A percentile compares a stretch with the other conserved stretches of the same genome.
These are phyloP conservation scores for Kodamaea sp. DNA, from an alignment of 1,139 yeast species.

Conservation along the genomic window DNA sequence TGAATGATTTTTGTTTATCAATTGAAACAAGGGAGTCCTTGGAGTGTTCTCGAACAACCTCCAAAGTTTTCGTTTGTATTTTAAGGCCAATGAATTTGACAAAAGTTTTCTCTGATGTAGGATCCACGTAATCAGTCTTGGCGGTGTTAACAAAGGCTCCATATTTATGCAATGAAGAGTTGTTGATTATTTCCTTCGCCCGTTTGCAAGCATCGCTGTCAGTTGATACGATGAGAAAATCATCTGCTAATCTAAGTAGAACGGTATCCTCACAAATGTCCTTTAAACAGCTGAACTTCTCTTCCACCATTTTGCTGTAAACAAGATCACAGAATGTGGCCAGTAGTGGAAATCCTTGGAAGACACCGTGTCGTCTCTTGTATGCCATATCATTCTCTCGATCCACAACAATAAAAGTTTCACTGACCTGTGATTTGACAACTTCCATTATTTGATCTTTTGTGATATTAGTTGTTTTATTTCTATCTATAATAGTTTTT, in stretches of 20 bases:
- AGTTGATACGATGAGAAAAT: conserved; percentile 70
- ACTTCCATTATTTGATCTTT: conserved; percentile 26
- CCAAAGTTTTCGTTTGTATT: conserved; percentile 21
- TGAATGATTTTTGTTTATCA: conserved; percentile 18
- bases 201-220: conserved; percentile 19
- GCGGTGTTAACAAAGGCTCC: conserved; percentile 61
- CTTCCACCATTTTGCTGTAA: conserved; percentile 62
- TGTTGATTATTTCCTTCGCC: conserved; percentile 20
- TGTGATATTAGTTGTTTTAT: conserved; percentile 26
- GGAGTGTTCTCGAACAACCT: conserved; percentile 12
- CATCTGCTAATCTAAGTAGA: conserved; percentile 78
- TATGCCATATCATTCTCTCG: conserved; percentile 15
- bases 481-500: conserved; percentile 24
- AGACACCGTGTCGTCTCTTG: conserved; percentile 66
- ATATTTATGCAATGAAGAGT: conserved; percentile 48
- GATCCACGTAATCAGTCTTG: conserved; percentile 45
- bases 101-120: conserved; percentile 6
- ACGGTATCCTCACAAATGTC: conserved; percentile 27
- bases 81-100: conserved; percentile 37
- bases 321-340: conserved; percentile 74
- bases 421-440: conserved; percentile 27
- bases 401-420: conserved; percentile 19
- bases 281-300: conserved; percentile 34
- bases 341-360: conserved; percentile 85
- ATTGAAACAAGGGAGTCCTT: conserved; percentile 14